Evolutionary conservation across 208 protist genomes (phyloP).

Genomic region (Leishmania amazonensis): DNA sequence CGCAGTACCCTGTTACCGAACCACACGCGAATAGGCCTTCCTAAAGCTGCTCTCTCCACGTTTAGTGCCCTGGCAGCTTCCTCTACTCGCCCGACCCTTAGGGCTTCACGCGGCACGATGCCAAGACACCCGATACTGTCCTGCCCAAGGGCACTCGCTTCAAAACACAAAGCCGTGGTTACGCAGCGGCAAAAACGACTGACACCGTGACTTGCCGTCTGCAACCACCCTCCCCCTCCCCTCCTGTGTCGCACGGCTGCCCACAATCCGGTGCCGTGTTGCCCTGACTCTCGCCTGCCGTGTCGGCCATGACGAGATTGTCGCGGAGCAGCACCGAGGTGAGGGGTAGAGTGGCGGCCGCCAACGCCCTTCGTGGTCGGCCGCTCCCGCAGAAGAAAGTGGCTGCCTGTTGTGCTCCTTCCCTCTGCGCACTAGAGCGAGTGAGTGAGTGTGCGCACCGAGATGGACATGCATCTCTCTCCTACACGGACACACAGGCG

Average conservation of each 20-base stretch:
- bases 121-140: neutral
- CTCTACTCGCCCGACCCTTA: neutral
- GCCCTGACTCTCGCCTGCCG: neutral
- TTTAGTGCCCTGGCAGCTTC: neutral
- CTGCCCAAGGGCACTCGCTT: neutral
- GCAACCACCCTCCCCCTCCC: no score
- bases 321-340: neutral
- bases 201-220: neutral
- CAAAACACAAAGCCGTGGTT: neutral
- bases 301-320: neutral
- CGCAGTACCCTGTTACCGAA: neutral
- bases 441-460: neutral
- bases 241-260: neutral
- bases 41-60: neutral
- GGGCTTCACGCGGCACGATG: neutral
- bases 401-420: neutral
- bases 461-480: neutral
- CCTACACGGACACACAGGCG: neutral
- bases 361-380: neutral
- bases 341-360: no score
- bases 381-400: neutral
- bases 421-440: neutral
- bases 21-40: neutral
- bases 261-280: neutral
- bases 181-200: neutral